Base-by-base conservation (phyloP, 305 asterid genomes). In the Fraxinus sp. region DNA sequence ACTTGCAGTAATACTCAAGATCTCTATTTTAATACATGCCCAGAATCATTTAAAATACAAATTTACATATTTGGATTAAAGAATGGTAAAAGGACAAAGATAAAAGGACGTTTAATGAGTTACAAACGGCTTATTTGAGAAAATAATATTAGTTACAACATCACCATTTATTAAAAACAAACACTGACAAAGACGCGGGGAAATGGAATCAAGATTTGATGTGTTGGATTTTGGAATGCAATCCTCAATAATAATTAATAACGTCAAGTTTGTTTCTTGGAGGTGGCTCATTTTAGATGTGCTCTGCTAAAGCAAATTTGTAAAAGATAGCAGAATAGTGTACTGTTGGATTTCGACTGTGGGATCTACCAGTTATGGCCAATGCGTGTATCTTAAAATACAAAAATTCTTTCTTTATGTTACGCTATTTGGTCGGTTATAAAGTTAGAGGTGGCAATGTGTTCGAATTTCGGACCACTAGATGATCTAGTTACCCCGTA, bases 1-100 rank as follows among this genome's bases (percentile, higher is more conserved):
- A 32, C 35, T 78, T 64, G 16, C 78, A 75, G 35, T 37, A 82
- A 2, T 77, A 77, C 66, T 77, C 84, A 81, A 87, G 62, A 76
- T 68, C 22, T 37, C 83, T 18, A 26, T 59, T 57, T 82, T 41
- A 76, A 71, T 7, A 71, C 77, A 33, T 71, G 26, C 46, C 77
- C 77, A 33, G 24, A 71, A 14, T 33, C 43, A 71, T 33, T 33
- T 71, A 16, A 32, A 41, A 24, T 30, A 5, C 24, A 70, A 70
- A 28, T 13, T 30, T 70, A 70, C 24, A 70, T 3, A 24, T 24
- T 28, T 24, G 75, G 36, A 68, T 4, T 2, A 68, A 32, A 33
- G 18, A 32, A 33, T 33, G 24, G 77, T 71, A 32, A 71, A 14
- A 30, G 7, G 24, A 71, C 77, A 33, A 71, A 32, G 43, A 71